These are phyloP conservation scores for Globisporangium emineosum DNA, from an alignment of 352 stramenopile genomes.

Conservation along the genomic window DNA sequence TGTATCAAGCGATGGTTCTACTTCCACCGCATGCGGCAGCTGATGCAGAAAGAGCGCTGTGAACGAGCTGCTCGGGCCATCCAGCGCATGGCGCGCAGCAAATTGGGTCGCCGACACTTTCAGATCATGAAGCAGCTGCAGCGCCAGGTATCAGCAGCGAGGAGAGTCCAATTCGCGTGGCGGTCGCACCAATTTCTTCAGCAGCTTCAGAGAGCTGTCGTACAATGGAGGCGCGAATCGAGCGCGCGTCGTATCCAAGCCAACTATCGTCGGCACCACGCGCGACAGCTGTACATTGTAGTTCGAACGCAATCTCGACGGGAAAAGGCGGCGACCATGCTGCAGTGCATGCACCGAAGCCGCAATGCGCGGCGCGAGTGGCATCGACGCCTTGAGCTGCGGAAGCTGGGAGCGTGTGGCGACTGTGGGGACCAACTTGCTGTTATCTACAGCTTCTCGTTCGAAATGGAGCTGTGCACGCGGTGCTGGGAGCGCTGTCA, in stretches of 20 bases:
- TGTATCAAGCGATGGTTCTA: slow-evolving; percentile 29
- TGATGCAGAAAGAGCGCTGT: slow-evolving; percentile 12
- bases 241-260: slow-evolving; percentile 27
- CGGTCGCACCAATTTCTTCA: slow-evolving; percentile 22
- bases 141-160: neutral
- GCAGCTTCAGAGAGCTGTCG: slow-evolving; percentile 8
- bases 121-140: neutral
- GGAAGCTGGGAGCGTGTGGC: slow-evolving; percentile 31
- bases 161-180: slow-evolving; percentile 37
- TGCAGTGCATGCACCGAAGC: slow-evolving; percentile 46
- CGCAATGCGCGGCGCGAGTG: slow-evolving; percentile 26
- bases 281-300: slow-evolving; percentile 24
- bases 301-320: slow-evolving; percentile 25
- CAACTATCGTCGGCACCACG: slow-evolving; percentile 14
- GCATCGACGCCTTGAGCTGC: slow-evolving; percentile 33
- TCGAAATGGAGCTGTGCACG: slow-evolving; percentile 30
- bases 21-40: slow-evolving; percentile 15
- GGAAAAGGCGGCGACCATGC: slow-evolving; percentile 30
- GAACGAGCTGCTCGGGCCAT: slow-evolving; percentile 26
- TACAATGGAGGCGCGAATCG: slow-evolving; percentile 14
- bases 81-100: slow-evolving; percentile 25
- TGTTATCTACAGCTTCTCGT: slow-evolving; percentile 33
- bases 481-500: slow-evolving; percentile 23
- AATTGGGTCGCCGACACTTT: slow-evolving; percentile 15
- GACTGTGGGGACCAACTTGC: slow-evolving; percentile 40